A percentile compares a stretch with the other conserved stretches of the same genome.
These are phyloP conservation scores for Linum lewisii DNA, from an alignment of 345 rosid genomes.

Conservation along the genomic window DNA sequence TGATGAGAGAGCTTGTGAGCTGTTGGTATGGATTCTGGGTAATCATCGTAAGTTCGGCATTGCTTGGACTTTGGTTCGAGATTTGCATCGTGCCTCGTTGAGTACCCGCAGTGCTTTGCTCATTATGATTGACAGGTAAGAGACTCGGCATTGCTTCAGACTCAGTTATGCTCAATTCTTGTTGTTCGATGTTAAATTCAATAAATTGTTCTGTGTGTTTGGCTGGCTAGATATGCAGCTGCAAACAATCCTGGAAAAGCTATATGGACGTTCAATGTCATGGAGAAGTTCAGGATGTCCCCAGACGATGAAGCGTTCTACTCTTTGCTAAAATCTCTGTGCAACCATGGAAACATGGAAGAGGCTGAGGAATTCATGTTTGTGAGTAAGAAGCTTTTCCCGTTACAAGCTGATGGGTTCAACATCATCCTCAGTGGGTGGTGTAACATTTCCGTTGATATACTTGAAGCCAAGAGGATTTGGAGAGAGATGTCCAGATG, in stretches of 20 bases:
- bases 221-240: constrained; percentile 56
- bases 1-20: constrained; percentile 40
- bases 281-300: constrained; percentile 64
- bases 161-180: background rate
- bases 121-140: constrained; percentile 71
- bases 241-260: constrained; percentile 67
- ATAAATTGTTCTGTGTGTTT: too few relatives aligned
- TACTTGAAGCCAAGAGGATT: constrained; percentile 76
- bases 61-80: constrained; percentile 77
- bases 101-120: constrained; percentile 58
- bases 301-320: constrained; percentile 79
- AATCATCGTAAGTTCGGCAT: constrained; percentile 55
- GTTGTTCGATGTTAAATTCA: background rate
- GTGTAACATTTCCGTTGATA: constrained; percentile 57
- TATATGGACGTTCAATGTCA: constrained; percentile 45
- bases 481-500: constrained; percentile 75
- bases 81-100: constrained; percentile 38
- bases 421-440: constrained; percentile 73
- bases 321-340: constrained; percentile 41
- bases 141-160: constrained; percentile 9
- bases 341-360: constrained; percentile 70
- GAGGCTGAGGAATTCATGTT: constrained; percentile 96
- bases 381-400: constrained; percentile 63
- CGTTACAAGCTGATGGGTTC: constrained; percentile 45
- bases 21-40: constrained; percentile 68